These are phyloP conservation scores for Dictyostelium brefeldianum DNA, from an alignment of 78 protist species.

Conservation along the genomic window DNA sequence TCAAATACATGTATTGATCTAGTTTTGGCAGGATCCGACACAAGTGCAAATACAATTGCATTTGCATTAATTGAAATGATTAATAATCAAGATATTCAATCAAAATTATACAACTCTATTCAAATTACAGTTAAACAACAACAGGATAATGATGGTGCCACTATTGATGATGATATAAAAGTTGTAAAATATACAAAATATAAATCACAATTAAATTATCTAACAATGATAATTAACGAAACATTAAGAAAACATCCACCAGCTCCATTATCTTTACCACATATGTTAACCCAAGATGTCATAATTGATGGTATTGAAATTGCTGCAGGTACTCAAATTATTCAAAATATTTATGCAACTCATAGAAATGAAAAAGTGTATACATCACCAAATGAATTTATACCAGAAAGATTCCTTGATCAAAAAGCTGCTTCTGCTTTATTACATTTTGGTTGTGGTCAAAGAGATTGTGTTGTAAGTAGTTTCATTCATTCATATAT, in stretches of 20 bases:
- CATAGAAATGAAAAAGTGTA: background rate
- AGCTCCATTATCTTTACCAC: conserved; percentile 37
- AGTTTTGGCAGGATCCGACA: background rate
- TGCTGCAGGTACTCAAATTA: conserved; percentile 1
- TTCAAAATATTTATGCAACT: background rate
- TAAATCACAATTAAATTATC: background rate
- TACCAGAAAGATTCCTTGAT: conserved; percentile 1
- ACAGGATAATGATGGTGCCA: no score
- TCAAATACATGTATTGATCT: background rate
- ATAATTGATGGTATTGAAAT: background rate
- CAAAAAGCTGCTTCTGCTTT: background rate
- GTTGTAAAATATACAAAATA: background rate
- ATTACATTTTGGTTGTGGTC: conserved; percentile 26
- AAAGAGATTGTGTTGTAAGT: conserved; percentile 13
- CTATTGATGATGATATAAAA: background rate
- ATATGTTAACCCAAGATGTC: background rate
- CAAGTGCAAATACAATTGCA: background rate
- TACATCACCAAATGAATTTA: conserved; percentile 1
- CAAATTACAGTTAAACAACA: background rate
- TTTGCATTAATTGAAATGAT: background rate
- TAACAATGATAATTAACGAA: conserved; percentile 2
- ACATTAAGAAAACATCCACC: conserved; percentile 12
- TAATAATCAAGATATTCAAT: conserved; percentile 9
- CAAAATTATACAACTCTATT: background rate
- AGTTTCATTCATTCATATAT: no score